Evolutionary conservation across 208 protist genomes (phyloP), one percentile per base, ranked within the genome.

Genomic region (Wallacemonas sp.): DNA sequence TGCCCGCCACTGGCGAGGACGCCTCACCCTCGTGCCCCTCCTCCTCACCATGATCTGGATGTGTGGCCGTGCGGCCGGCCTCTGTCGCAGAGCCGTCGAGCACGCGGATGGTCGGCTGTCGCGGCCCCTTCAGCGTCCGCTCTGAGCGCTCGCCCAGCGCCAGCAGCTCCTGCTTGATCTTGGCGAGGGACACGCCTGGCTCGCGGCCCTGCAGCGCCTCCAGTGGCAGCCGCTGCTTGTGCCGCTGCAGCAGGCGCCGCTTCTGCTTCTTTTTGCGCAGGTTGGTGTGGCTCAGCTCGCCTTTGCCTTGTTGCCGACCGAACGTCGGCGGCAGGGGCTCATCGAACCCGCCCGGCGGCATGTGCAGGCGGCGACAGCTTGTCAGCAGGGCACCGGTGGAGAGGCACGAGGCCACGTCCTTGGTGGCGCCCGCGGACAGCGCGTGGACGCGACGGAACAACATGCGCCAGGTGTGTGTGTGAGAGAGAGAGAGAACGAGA

Each of bases 271-370:
- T 63, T 22, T 29, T 23, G 33, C 55, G 76, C 29, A 84, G 46
- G 64, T 89, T 89, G 31, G 81, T 77, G 49, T 65, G 83, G 72
- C 83, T 89, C 45, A 80, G 45, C 49, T 74, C 63, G 2, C 83
- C 83, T 39, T 83, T 86, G 14, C 69, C 80, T 18, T 52, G 69
- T 3, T 74, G 67, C 11, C 69, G 64, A 26, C 83, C 83, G 54
- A 89, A 79, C 16, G 79, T 81, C 2, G 74, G 65, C 26, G 83
- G 83, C 20, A 86, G 71, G n/a, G 29, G 57, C 52, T 89, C 76
- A 3, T 80, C 74, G 48, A 89, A 86, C 14, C 83, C 83, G 2
- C 83, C 83, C 1, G 70, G 83, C 14, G 79, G 83, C 33, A 64
- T 81, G 39, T 84, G 83, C 7, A 89, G 68, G 5, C 11, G 32